Evolutionary conservation across 1,139 yeast genomes (phyloP), one percentile per base, ranked within the genome.

Genomic region (Diutina pseudorugosa): DNA sequence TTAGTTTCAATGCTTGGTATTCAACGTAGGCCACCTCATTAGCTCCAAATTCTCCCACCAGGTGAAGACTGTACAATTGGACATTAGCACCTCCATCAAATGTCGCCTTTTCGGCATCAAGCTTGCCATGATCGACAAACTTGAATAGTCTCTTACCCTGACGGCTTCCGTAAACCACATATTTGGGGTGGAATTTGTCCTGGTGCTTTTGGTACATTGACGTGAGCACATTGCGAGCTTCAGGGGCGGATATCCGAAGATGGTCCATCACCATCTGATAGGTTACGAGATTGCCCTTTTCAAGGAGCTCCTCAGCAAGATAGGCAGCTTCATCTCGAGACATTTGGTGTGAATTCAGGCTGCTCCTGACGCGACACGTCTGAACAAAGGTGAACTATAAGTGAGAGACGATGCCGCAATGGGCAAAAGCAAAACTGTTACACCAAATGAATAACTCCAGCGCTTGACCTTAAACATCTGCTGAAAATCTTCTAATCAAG

Each of bases 201-300:
- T 18, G 23, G 40, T 45, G 20, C 18, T n/a, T 16, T 7, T n/a
- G 14, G 30, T 27, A 23, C 21, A 45, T n/a, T 8, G 40, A n/a
- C 14, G 12, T 12, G 21, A 45, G 27, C 14, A 27, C 14, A 7
- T 25, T 33, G 16, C 41, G 36, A 11, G 49, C 49, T 8, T 25
- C 18, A n/a, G 14, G 5, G 5, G 40, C 41, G 19, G 49, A 5
- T 8, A 27, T 11, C 4, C 16, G 18, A 12, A 25, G 27, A 8
- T 27, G 49, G 14, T 18, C n/a, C 40, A 27, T 27, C 40, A 45
- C 49, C 49, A 45, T 27, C 27, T 45, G 49, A 14, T 45, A 45
- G 40, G 49, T 45, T 8, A 45, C 30, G 8, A 45, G 40, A 12
- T 27, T 45, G 6, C 27, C 49, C 12, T 45, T 14, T 16, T 27